These are phyloP conservation scores for Candida oleophila DNA, from an alignment of 805 yeast species.

Conservation along the genomic window DNA sequence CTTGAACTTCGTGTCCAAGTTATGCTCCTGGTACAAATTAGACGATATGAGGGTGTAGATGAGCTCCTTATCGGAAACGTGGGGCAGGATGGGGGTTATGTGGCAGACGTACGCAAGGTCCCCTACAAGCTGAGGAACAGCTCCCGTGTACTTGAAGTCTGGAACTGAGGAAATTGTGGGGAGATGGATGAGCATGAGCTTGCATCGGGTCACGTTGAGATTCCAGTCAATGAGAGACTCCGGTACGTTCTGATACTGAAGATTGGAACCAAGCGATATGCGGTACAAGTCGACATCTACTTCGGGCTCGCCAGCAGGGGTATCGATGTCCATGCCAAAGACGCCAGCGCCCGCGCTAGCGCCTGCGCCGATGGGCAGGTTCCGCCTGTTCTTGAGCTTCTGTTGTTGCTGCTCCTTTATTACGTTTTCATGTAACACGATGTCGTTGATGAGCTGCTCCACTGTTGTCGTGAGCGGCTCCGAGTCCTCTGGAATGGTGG, in stretches of 20 bases:
- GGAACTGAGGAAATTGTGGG: conserved; percentile 40
- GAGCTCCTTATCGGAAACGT: conserved; percentile 43
- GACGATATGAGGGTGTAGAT: conserved; percentile 39
- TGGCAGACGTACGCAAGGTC: conserved; percentile 42
- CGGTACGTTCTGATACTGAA: conserved; percentile 36
- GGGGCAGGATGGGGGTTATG: conserved; percentile 38
- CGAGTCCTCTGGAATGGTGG: conserved; percentile 45
- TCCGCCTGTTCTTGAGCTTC: background rate
- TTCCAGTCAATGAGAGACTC: conserved; percentile 53
- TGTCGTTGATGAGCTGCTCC: conserved; percentile 44
- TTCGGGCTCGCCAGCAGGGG: background rate
- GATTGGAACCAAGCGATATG: conserved; percentile 40
- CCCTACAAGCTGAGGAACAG: conserved; percentile 41
- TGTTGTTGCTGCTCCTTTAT: conserved; percentile 15
- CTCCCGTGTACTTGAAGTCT: conserved; percentile 30
- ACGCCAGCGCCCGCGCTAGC: background rate
- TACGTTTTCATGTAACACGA: conserved; percentile 35
- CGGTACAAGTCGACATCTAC: conserved; percentile 26
- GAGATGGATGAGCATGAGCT: conserved; percentile 39
- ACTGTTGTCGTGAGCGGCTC: conserved; percentile 43
- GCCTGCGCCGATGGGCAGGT: background rate
- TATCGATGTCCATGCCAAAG: background rate
- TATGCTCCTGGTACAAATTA: conserved; percentile 48
- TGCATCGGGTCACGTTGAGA: conserved; percentile 48
- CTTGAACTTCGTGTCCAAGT: conserved; percentile 44